Evolutionary conservation across 192 early-diverging fungal genomes (phyloP), one percentile per base, ranked within the genome.

Genomic region (Physocladia obscura): DNA sequence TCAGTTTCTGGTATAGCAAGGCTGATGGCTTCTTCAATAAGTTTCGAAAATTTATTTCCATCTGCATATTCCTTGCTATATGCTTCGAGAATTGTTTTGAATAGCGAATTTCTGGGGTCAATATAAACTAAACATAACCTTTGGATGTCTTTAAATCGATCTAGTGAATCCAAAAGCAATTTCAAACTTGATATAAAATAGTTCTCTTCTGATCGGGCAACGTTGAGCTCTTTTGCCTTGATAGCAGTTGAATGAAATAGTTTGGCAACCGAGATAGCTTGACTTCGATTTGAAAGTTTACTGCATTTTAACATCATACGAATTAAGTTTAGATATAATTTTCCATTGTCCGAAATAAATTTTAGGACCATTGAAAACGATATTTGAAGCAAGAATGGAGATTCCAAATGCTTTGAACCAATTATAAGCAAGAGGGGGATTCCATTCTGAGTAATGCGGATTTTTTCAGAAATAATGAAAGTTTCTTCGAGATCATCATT

Each of bases 1-100:
- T 68, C 65, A 6, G 65, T 27, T 8, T 52, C 65, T 30, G 52
- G 51, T 39, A 68, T 44, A 22, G 65, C 6, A 57, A 17, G 37
- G 5, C 56, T 52, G n/a, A 68, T 57, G 11, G 65, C 65, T 22
- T 54, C 39, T 44, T 54, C 65, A 13, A 68, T 8, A 13, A 68
- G 11, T 3, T 8, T 21, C 24, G 65, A 68, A n/a, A 56, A 57
- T 34, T 68, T 38, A 13, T 8, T 26, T 1, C 31, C 36, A 11
- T 21, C 13, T 13, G 8, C 34, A 15, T 51, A n/a, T 5, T 36
- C 6, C 5, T 22, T 11, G 15, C 54, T 29, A 31, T 40, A 56
- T 49, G 8, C n/a, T 54, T 68, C 37, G 24, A 68, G 37, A 1
- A 68, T 4, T 32, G 34, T 15, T 13, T 8, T 49, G 24, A 68